Evolutionary conservation across 2,329 filamentous ascomycete genomes (phyloP).

Genomic region (Aspergillus latus): DNA sequence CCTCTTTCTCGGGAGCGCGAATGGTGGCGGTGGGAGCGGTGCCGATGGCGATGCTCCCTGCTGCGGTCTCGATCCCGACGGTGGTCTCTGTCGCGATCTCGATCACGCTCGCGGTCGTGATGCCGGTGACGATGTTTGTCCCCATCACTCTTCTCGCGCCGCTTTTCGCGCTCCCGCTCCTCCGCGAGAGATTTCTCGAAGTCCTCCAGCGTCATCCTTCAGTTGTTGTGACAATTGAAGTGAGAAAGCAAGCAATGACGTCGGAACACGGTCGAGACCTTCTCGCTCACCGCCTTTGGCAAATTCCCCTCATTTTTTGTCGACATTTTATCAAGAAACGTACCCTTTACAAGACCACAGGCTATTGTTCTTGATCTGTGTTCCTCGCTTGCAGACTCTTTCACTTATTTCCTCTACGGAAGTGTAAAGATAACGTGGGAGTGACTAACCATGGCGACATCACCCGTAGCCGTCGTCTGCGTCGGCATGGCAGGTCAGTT

Average conservation of each 20-base stretch:
- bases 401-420: background rate
- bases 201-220: constrained; percentile 62
- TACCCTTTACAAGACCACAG: background rate
- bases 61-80: constrained; percentile 35
- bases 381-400: background rate
- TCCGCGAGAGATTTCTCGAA: constrained; percentile 76
- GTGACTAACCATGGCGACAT: background rate
- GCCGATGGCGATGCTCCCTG: constrained; percentile 39
- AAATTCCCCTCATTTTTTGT: constrained; percentile 18
- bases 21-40: constrained; percentile 48
- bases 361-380: background rate
- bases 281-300: constrained; percentile 13
- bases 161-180: constrained; percentile 48
- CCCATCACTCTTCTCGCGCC: constrained; percentile 39
- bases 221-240: background rate
- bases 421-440: too few relatives aligned
- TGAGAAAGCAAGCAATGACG: constrained; percentile 22
- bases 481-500: too few relatives aligned
- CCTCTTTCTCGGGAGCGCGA: constrained; percentile 38
- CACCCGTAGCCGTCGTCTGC: background rate
- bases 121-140: constrained; percentile 34
- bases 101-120: constrained; percentile 30
- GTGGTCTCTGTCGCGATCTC: constrained; percentile 30
- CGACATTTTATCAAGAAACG: constrained; percentile 4
- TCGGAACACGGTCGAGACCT: constrained; percentile 16